Conservation (phyloP, 805 yeast species). For the Pichia californica region DNA sequence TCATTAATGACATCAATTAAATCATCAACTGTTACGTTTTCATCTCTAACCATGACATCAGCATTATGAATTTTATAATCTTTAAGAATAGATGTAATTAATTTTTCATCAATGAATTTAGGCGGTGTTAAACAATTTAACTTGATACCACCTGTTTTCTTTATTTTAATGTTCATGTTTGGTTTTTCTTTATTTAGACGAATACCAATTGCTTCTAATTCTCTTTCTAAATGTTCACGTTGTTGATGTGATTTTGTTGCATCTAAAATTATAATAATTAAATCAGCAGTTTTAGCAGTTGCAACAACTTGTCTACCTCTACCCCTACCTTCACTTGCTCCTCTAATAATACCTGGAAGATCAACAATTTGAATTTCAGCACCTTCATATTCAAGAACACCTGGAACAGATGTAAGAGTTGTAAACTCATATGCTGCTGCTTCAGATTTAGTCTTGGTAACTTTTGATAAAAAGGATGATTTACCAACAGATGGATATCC, state of each 20-base stretch:
- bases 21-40: conserved; percentile 84
- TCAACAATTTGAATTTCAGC: conserved; percentile 98
- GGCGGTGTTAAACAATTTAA: conserved; percentile 79
- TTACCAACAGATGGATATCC: conserved; percentile 99
- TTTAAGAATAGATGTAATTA: conserved; percentile 67
- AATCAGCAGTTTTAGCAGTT: conserved; percentile 90
- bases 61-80: conserved; percentile 92
- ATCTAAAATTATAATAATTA: conserved; percentile 88
- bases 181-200: conserved; percentile 79
- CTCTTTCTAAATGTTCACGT: conserved; percentile 77
- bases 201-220: conserved; percentile 90
- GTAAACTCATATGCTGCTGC: conserved; percentile 95
- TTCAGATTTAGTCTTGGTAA: conserved; percentile 90
- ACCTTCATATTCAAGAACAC: conserved; percentile 90
- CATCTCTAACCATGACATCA: conserved; percentile 86
- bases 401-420: conserved; percentile 93
- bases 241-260: conserved; percentile 93
- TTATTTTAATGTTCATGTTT: conserved; percentile 67
- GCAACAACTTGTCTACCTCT: conserved; percentile 96
- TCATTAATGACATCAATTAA: conserved; percentile 88
- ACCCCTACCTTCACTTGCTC: conserved; percentile 96
- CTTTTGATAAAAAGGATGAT: conserved; percentile 80
- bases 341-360: conserved; percentile 94
- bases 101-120: conserved; percentile 70
- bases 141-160: conserved; percentile 89